Conservation (phyloP, 257 asterid species). For the Marsdenia floribunda region DNA sequence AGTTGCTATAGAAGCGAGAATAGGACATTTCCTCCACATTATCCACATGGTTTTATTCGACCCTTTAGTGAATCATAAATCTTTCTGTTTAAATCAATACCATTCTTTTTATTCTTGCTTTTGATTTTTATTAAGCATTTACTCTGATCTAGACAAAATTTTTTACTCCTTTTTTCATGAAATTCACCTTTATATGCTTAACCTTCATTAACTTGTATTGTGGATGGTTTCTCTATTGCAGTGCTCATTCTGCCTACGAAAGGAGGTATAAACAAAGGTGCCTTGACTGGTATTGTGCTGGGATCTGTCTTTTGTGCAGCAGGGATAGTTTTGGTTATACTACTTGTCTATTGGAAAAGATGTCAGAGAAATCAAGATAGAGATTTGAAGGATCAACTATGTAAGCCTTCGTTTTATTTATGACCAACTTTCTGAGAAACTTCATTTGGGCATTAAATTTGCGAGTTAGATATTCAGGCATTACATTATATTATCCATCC, state of each 20-base stretch:
- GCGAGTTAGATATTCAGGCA: neutral
- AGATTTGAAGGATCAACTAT: neutral
- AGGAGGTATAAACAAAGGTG: constrained; percentile 3
- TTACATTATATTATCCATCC: neutral
- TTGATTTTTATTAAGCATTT: neutral
- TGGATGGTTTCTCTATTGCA: neutral
- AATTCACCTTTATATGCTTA: neutral
- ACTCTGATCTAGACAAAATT: neutral
- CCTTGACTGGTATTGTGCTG: neutral
- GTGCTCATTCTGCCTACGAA: neutral
- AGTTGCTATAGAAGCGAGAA: neutral
- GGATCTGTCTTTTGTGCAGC: neutral
- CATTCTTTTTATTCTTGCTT: neutral
- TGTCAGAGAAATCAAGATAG: neutral
- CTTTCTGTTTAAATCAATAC: neutral
- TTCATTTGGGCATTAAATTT: neutral
- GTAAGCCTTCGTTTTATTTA: neutral
- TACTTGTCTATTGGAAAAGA: neutral
- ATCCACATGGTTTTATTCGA: constrained; percentile 9
- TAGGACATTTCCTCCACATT: neutral
- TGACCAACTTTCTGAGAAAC: neutral
- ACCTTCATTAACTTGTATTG: neutral
- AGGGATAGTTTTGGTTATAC: neutral
- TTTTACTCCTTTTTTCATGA: neutral
- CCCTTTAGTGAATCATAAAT: neutral